Evolutionary conservation across 495 filamentous ascomycete species (phyloP), one percentile per base, ranked within the genome.

Genomic region (Penicillium lagena): DNA sequence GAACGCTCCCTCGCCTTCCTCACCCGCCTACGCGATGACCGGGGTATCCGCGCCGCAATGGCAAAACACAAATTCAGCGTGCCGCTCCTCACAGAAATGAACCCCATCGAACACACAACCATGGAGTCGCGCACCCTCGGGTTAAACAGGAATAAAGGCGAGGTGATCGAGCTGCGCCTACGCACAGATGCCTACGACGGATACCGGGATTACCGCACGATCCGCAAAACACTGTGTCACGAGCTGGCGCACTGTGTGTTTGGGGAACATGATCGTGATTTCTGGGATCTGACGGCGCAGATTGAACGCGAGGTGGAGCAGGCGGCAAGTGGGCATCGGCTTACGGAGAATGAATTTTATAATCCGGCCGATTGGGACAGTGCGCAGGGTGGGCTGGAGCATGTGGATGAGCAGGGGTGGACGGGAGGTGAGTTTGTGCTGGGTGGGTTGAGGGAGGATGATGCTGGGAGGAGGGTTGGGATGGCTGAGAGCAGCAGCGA

Each of bases 181-280:
- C 75, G 93, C 11, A 96, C 93, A 7, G 93, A 98, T 65, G 89
- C 86, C 11, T 90, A 90, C 62, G 91, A 95, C 62, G 93, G 93
- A 7, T 98, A 91, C 52, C 65, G 93, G 12, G 87, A 96, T 58
- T 98, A 97, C 57, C 80, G 84, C 47, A 87, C 81, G 1, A 94
- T 98, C 28, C 74, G 93, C 35, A 88, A 86, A 54, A 96, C 93
- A 54, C 72, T 97, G 28, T 96, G 90, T 57, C 93, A 98, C 60
- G 93, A 98, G 75, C 71, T 98, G 35, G 83, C 91, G 59, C 93
- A 98, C 64, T 95, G 90, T 55, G 89, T 94, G 9, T 82, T 81
- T 56, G 76, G 82, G 0, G 78, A 84, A 1, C 93, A 98, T 63
- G 89, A 96, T 63, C 67, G 80, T 11, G 63, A 82, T 10, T 98